Evolutionary conservation across 2,329 filamentous ascomycete species (phyloP).

Genomic region (Microcyclospora tardicrescens): DNA sequence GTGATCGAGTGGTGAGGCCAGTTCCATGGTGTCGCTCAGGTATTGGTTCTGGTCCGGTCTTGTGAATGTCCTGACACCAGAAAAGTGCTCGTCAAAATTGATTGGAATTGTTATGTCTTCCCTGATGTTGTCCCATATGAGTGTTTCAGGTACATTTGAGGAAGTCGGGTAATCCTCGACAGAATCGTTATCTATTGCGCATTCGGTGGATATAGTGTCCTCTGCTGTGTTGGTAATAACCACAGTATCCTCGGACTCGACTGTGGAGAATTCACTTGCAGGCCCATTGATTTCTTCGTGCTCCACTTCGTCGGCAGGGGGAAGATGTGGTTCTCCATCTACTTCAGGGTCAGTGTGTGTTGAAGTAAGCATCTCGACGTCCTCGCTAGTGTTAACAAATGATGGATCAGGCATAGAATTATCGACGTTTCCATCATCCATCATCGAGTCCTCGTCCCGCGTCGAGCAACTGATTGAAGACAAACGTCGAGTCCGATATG

Average conservation of each 20-base stretch:
- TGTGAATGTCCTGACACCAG: too few relatives aligned
- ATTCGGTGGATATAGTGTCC: not conserved
- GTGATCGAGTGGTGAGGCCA: too few relatives aligned
- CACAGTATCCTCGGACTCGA: conserved; percentile 9
- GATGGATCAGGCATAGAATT: not conserved
- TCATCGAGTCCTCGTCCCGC: too few relatives aligned
- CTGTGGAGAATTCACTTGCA: not conserved
- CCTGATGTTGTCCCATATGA: conserved; percentile 19
- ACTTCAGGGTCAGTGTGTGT: too few relatives aligned
- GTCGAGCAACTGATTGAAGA: too few relatives aligned
- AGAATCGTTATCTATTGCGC: not conserved
- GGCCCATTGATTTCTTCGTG: too few relatives aligned
- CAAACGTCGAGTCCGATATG: too few relatives aligned
- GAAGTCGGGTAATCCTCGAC: not conserved
- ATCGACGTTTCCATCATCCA: conserved; percentile 1
- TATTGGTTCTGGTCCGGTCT: not conserved
- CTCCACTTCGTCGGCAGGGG: too few relatives aligned
- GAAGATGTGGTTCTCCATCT: too few relatives aligned
- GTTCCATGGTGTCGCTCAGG: not conserved
- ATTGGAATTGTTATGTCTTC: conserved; percentile 19
- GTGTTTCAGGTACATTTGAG: conserved; percentile 14
- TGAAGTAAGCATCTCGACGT: too few relatives aligned
- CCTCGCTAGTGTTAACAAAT: too few relatives aligned
- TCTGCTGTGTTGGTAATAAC: conserved; percentile 6
- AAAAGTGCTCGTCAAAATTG: conserved; percentile 14